Evolutionary conservation across 225 moss, liverwort and hornwort species (phyloP).

Genomic region (Antitrichia curtipendula): DNA sequence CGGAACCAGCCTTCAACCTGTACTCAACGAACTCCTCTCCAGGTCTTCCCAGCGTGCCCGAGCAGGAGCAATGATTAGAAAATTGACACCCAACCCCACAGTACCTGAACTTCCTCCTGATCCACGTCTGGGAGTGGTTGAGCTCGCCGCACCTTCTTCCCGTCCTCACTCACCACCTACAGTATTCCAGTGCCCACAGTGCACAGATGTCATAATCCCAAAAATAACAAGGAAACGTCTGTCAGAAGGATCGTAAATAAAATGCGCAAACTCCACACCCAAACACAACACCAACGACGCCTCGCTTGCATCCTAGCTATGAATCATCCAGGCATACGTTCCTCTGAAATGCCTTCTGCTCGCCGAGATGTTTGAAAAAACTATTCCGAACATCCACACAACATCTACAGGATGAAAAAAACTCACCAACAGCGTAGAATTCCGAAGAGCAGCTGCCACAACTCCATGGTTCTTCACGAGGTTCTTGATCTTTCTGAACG

Average conservation of each 20-base stretch:
- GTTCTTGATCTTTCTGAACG: constrained; percentile 93
- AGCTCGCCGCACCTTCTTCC: constrained; percentile 77
- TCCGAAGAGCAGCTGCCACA: constrained; percentile 80
- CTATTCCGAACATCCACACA: background rate
- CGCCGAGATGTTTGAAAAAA: background rate
- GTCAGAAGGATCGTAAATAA: background rate
- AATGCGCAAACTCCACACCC: background rate
- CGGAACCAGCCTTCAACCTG: background rate
- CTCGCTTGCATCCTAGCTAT: background rate
- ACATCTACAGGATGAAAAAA: background rate
- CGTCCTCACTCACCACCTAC: constrained; percentile 93
- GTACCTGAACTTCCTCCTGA: constrained; percentile 92
- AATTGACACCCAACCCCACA: background rate
- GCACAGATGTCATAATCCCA: background rate
- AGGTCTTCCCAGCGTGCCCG: background rate
- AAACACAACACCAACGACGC: background rate
- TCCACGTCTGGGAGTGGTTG: constrained; percentile 79
- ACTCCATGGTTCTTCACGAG: constrained; percentile 83
- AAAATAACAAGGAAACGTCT: background rate
- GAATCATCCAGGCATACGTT: background rate
- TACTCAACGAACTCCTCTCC: background rate
- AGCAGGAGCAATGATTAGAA: background rate
- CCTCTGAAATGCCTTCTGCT: background rate
- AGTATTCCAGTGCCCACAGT: background rate
- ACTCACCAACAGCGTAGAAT: constrained; percentile 65